These are phyloP conservation scores for Jaltomata sinuosa DNA, from an alignment of 257 asterid species.

Conservation along the genomic window DNA sequence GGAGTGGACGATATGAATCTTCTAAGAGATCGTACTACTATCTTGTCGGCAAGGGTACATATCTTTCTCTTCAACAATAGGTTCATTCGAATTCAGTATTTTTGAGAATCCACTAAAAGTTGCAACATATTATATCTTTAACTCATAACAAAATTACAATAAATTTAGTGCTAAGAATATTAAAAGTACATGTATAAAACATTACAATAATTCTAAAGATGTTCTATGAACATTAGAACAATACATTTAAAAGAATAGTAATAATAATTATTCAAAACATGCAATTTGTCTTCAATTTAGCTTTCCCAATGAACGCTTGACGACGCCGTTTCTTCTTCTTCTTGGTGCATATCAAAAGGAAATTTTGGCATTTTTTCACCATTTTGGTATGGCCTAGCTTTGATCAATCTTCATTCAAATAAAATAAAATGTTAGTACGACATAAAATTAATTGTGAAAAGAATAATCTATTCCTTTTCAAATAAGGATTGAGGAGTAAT, in stretches of 20 bases:
- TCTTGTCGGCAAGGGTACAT: background rate
- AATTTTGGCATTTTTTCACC: background rate
- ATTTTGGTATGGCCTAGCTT: background rate
- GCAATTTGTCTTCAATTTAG: background rate
- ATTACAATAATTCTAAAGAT: background rate
- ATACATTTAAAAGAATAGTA: background rate
- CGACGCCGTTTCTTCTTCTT: constrained; percentile 4
- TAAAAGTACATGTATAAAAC: background rate
- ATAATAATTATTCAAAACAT: background rate
- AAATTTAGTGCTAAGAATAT: no score
- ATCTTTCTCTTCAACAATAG: background rate
- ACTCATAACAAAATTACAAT: background rate
- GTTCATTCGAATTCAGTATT: background rate
- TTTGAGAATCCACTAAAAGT: background rate
- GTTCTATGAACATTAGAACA: background rate
- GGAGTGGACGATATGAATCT: background rate
- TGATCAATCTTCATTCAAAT: background rate
- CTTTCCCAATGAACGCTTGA: background rate
- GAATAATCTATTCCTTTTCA: background rate
- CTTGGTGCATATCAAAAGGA: background rate
- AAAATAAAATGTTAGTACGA: background rate
- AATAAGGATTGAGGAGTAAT: no score
- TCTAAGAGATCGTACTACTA: background rate
- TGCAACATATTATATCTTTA: background rate
- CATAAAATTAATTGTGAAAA: background rate